Conservation (phyloP, 2,329 filamentous ascomycete species). For the Sordariomycetes sp. region DNA sequence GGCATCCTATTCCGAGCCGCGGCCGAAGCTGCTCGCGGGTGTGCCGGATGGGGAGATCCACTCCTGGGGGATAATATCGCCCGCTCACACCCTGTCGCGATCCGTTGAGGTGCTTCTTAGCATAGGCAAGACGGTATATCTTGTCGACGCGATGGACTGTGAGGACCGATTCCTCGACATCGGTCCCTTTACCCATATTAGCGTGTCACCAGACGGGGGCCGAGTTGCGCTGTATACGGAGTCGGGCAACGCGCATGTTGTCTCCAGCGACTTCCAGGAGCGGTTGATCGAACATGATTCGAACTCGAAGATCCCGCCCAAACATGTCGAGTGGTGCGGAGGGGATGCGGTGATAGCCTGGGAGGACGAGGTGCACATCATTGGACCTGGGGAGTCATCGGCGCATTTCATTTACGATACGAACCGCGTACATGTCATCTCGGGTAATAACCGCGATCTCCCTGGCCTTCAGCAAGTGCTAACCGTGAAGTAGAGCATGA, state of each 20-base stretch:
- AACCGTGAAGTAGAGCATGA: constrained; percentile 44
- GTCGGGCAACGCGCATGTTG: constrained; percentile 78
- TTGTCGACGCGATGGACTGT: constrained; percentile 77
- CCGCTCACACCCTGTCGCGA: constrained; percentile 75
- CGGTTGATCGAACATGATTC: constrained; percentile 87
- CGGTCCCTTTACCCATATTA: constrained; percentile 82
- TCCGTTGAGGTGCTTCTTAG: constrained; percentile 89
- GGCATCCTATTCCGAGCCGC: constrained; percentile 80
- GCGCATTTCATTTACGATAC: constrained; percentile 80
- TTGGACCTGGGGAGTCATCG: constrained; percentile 70
- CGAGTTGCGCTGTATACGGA: constrained; percentile 80
- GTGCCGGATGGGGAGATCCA: constrained; percentile 68
- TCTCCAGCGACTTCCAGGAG: constrained; percentile 89
- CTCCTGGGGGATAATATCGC: constrained; percentile 82
- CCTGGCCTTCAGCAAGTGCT: background rate
- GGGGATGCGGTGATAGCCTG: constrained; percentile 91
- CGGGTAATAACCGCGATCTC: constrained; percentile 38
- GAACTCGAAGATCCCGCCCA: constrained; percentile 69
- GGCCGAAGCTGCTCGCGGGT: constrained; percentile 67
- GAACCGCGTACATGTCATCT: constrained; percentile 74
- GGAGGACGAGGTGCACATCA: constrained; percentile 94
- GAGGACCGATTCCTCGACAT: constrained; percentile 86
- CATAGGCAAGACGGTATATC: constrained; percentile 70
- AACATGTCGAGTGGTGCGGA: constrained; percentile 90
- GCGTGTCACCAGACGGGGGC: constrained; percentile 80